Conservation (phyloP, 148 eudicot genomes). For the Rheum nobile region DNA sequence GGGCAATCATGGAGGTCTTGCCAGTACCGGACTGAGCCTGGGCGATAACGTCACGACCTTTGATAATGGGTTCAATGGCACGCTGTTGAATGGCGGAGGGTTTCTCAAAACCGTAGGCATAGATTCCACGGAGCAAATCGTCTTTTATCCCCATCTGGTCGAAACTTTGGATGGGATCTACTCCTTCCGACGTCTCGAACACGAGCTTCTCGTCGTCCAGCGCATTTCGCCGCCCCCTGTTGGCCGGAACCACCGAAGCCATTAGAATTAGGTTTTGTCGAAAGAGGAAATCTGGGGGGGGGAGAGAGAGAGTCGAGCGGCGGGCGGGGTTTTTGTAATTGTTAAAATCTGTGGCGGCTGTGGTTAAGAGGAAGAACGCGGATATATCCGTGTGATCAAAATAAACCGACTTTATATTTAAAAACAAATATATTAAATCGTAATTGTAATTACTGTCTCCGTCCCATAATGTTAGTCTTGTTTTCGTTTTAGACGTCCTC, state of each 20-base stretch:
- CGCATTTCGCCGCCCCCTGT: slow-evolving; percentile 24
- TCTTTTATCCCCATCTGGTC: slow-evolving; percentile 86
- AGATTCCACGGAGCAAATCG: slow-evolving; percentile 63
- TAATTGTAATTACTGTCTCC: no score
- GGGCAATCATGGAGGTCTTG: slow-evolving; percentile 88
- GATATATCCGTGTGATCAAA: not conserved
- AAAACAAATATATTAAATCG: no score
- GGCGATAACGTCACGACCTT: slow-evolving; percentile 88
- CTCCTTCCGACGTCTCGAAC: slow-evolving; percentile 64
- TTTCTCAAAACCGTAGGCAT: slow-evolving; percentile 69
- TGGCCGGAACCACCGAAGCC: slow-evolving; percentile 42
- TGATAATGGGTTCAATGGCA: slow-evolving; percentile 67
- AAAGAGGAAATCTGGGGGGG: not conserved
- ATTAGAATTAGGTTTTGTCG: not conserved
- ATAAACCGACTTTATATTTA: no score
- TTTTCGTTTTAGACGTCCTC: no score
- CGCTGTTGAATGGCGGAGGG: slow-evolving; percentile 96
- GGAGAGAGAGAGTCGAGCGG: not conserved
- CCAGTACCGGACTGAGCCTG: slow-evolving; percentile 99
- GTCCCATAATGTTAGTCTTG: no score
- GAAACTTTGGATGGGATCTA: slow-evolving; percentile 61
- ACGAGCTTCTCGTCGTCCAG: slow-evolving; percentile 58
- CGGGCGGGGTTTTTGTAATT: not conserved
- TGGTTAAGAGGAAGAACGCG: not conserved
- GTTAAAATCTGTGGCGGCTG: not conserved